Conservation (phyloP, 148 eudicot species). For the Salicornia ramosissima region DNA sequence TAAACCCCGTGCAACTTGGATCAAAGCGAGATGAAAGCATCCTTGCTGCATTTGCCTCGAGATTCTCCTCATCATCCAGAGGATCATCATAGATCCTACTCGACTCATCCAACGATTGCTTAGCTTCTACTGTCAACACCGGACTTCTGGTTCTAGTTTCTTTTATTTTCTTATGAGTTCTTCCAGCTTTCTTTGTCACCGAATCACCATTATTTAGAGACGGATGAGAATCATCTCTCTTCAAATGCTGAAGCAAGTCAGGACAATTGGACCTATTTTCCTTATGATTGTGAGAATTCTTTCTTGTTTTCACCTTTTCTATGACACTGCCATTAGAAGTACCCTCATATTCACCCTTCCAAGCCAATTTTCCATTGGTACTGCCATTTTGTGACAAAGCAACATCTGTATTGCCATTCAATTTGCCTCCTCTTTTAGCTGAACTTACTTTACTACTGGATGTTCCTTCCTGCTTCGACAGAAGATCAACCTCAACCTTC, state of each 20-base stretch:
- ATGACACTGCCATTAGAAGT: conserved; percentile 17
- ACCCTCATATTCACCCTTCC: conserved; percentile 25
- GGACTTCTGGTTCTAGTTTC: conserved; percentile 30
- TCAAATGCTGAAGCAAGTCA: conserved; percentile 26
- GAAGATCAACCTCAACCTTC: conserved; percentile 41
- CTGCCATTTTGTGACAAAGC: conserved; percentile 15
- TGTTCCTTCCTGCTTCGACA: conserved; percentile 27
- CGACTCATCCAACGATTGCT: conserved; percentile 31
- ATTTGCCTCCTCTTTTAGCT: conserved; percentile 22
- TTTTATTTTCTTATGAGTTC: conserved; percentile 43
- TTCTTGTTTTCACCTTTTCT: conserved; percentile 37
- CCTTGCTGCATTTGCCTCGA: conserved; percentile 91
- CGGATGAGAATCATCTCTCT: conserved; percentile 36
- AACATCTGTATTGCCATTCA: conserved; percentile 19
- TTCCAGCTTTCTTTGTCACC: conserved; percentile 38
- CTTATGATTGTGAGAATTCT: conserved; percentile 21
- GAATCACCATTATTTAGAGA: conserved; percentile 35
- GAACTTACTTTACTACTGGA: conserved; percentile 31
- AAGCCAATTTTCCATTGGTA: conserved; percentile 19
- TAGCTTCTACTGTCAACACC: conserved; percentile 27
- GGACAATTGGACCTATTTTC: conserved; percentile 31
- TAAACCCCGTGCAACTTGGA: conserved; percentile 67
- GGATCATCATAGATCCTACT: conserved; percentile 28
- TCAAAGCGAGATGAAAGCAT: conserved; percentile 99
- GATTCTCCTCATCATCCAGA: conserved; percentile 81